Base-by-base conservation (phyloP, 2,329 filamentous ascomycete species). In the Diaporthe sp. region DNA sequence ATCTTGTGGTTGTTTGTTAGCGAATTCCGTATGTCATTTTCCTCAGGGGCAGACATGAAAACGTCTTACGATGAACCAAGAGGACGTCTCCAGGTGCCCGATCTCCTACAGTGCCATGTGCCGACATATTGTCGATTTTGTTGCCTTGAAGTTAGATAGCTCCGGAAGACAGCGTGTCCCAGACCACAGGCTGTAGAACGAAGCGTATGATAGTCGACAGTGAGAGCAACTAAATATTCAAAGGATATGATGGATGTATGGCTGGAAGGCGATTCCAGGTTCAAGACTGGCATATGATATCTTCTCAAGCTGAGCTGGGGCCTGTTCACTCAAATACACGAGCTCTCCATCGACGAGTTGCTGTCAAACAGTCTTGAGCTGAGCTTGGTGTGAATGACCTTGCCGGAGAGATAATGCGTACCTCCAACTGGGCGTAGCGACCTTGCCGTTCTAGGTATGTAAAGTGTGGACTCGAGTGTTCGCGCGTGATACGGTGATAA, bases 11-110 rank as follows among this genome's bases (percentile, higher is more conserved):
- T 19, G 7, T n/a, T 67, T 51, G 28, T 68, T 8, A 68, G 46
- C 19, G 15, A 10, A 22, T 37, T 25, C 44, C 15, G 15, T 13
- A 6, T 13, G 10, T 1, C 15, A 10, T 4, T 5, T 19, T 4
- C 1, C 2, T 19, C 58, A 8, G 13, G 1, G 61, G 15, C 42
- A 34, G 42, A 65, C 13, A 42, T 0, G 3, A 61, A 6, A 49
- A 22, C 2, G 44, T 22, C 44, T 49, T 49, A 49, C 44, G 44
- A 22, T 49, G 44, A 49, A 49, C 19, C 17, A 49, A 17, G 19
- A 49, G 62, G 53, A 68, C 62, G 22, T 68, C 62, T 31, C 62
- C 62, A 10, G 62, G 62, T 51, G 62, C 46, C 31, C 46, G 62
- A 5, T 44, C 62, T 39, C 31, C 62, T 8, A 46, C 62, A 44